A percentile compares a stretch with the other conserved stretches of the same genome.
Evolutionary conservation across 805 yeast species (phyloP).

Genomic region (Saturnispora quitensis): DNA sequence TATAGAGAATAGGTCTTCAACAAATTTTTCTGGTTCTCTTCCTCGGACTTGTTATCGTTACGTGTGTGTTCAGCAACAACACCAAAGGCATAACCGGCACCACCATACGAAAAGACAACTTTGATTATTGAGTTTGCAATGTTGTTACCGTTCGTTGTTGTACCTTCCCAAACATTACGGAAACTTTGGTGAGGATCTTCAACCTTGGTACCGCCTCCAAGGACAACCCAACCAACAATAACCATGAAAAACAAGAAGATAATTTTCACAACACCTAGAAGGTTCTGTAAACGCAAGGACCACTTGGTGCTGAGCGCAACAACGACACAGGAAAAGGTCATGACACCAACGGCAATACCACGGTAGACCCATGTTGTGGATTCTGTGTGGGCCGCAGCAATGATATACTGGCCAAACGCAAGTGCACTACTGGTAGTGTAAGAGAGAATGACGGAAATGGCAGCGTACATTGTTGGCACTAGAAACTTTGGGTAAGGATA

Average conservation of each 20-base stretch:
- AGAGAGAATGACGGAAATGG: constrained; percentile 66
- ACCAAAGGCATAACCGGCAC: constrained; percentile 32
- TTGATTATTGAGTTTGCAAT: constrained; percentile 36
- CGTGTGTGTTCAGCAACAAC: constrained; percentile 37
- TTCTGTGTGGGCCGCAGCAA: constrained; percentile 63
- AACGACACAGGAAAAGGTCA: constrained; percentile 59
- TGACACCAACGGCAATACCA: constrained; percentile 66
- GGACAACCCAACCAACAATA: constrained; percentile 78
- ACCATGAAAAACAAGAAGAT: constrained; percentile 62
- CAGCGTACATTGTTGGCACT: constrained; percentile 55
- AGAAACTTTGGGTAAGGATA: constrained; percentile 61
- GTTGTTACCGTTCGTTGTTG: constrained; percentile 34
- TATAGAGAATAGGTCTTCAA: constrained; percentile 55
- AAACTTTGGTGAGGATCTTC: constrained; percentile 21
- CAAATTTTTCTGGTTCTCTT: constrained; percentile 37
- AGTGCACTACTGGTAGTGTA: constrained; percentile 57
- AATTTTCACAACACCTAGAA: constrained; percentile 64
- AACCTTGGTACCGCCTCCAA: constrained; percentile 54
- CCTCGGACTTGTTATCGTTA: constrained; percentile 23
- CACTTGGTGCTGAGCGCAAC: constrained; percentile 55
- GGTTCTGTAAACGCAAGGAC: constrained; percentile 57
- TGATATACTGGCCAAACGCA: constrained; percentile 69
- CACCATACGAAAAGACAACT: constrained; percentile 36
- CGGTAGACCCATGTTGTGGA: constrained; percentile 69
- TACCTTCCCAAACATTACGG: constrained; percentile 22